Percentiles rank a stretch among this genome's conserved stretches.
Conservation (phyloP, 176 grass and related monocot genomes). For the Thinopyrum elongatum region DNA sequence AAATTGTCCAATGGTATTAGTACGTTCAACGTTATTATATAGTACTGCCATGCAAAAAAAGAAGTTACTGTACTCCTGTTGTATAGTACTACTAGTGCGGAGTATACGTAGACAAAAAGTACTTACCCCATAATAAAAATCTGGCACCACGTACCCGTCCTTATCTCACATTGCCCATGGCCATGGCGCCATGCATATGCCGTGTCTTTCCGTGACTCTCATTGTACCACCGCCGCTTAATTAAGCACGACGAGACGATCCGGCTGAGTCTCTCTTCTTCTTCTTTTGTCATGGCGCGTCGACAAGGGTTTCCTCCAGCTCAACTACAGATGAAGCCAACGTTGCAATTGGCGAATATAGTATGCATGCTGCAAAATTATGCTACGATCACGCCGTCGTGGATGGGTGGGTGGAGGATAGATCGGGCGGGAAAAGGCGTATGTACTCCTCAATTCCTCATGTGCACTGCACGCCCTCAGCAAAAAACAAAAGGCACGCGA, state of each 20-base stretch:
- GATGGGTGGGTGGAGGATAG: background rate
- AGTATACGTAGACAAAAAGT: background rate
- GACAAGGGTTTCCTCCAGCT: background rate
- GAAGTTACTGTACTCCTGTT: too few species aligned
- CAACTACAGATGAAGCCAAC: background rate
- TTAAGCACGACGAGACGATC: background rate
- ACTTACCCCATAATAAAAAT: background rate
- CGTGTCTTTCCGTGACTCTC: slow-evolving; percentile 4
- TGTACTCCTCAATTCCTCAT: background rate
- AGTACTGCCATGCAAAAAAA: too few species aligned
- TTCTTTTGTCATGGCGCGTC: background rate
- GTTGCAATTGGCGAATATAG: background rate
- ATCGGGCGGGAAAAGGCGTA: background rate
- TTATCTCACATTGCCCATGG: slow-evolving; percentile 7
- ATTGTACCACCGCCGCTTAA: background rate
- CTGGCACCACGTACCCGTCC: background rate
- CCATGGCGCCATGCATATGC: background rate
- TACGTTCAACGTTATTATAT: too few species aligned
- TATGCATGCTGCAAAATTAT: background rate
- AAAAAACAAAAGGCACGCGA: background rate
- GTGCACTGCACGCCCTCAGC: background rate
- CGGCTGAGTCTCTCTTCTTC: background rate
- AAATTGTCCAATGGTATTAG: background rate
- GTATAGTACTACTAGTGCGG: too few species aligned
- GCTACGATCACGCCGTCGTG: background rate